Base-by-base conservation (phyloP, 2,329 filamentous ascomycete species). In the Trichoderma sp. region DNA sequence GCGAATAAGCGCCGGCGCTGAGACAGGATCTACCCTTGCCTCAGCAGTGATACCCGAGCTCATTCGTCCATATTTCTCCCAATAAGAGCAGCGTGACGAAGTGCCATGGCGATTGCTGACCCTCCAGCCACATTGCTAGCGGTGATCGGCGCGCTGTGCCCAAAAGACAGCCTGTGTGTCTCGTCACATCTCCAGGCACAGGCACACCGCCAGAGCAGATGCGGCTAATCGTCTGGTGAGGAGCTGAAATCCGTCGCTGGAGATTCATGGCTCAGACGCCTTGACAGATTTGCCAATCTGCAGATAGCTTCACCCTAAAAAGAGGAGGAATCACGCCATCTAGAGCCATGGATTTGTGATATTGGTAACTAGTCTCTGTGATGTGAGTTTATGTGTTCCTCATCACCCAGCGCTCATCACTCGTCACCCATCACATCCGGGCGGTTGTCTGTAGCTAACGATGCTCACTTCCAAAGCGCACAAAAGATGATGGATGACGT, bases 141-240 rank as follows among this genome's bases (percentile, higher is more conserved):
- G 64, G 64, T 66, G 64, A 66, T 58, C 37, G 7, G 64, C 61
- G 52, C 52, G 26, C 52, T 59, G 37, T 37, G 24, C 54, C 34
- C 24, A 39, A 39, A 28, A 59, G 11, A 24, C 46, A 49, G 39
- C 39, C 54, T 59, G 64, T 66, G 37, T n/a, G 52, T 59, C 39
- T 59, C 54, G 52, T 66, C 64, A 66, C 64, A 66, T 66, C 64
- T 28, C 16, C 64, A 59, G 54, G 54, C 64, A 66, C 64, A 59
- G 54, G 54, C 64, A 66, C 64, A 66, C 64, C 64, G 64, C 64
- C 64, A 30, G 52, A 66, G 37, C 61, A 24, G 18, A 49, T 49
- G 28, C 37, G n/a, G 52, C 32, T 32, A 28, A n/a, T 18, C 10
- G n/a, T 24, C 51, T 55, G 26, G 61, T 43, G 49, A 65, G 16